These are phyloP conservation scores for Stylosanthes scabra DNA, from an alignment of 331 rosid species.

Conservation along the genomic window DNA sequence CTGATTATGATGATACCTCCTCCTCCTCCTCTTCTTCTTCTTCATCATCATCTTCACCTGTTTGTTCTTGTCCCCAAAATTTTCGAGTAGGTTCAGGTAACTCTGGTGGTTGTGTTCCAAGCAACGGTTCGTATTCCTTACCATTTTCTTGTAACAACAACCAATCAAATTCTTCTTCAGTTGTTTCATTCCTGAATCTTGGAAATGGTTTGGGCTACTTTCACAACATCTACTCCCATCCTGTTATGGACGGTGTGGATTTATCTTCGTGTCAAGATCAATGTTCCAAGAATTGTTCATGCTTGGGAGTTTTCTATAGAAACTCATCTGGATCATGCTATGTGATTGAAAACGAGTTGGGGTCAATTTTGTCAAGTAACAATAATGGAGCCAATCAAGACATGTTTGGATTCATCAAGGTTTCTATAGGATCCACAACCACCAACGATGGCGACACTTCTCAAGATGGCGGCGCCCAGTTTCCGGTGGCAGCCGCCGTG, in stretches of 20 bases:
- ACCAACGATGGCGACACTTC: conserved; percentile 5
- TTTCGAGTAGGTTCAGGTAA: conserved; percentile 56
- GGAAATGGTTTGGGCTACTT: conserved; percentile 67
- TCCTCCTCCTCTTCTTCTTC: too few species aligned
- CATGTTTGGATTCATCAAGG: conserved; percentile 70
- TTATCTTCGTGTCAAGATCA: conserved; percentile 61
- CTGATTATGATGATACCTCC: conserved; percentile 35
- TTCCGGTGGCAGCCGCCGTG: conserved; percentile 71
- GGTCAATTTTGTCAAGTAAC: conserved; percentile 55
- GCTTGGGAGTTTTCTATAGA: conserved; percentile 72
- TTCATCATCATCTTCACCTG: conserved; percentile 39
- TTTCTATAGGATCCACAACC: conserved; percentile 29
- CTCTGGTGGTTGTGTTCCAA: conserved; percentile 65
- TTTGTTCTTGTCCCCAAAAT: conserved; percentile 76
- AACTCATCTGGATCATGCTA: conserved; percentile 77
- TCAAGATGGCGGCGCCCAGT: conserved; percentile 18
- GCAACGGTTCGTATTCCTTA: conserved; percentile 56
- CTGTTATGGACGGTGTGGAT: conserved; percentile 49
- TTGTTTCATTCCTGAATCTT: conserved; percentile 58
- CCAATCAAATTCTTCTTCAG: conserved; percentile 55
- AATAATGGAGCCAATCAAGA: conserved; percentile 30
- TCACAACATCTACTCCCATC: conserved; percentile 52
- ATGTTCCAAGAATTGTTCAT: conserved; percentile 76
- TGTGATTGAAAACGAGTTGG: conserved; percentile 63
- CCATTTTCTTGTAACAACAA: conserved; percentile 53